Evolutionary conservation across 345 rosid species (phyloP), one percentile per base, ranked within the genome.

Genomic region (Pugionium dolabratum): DNA sequence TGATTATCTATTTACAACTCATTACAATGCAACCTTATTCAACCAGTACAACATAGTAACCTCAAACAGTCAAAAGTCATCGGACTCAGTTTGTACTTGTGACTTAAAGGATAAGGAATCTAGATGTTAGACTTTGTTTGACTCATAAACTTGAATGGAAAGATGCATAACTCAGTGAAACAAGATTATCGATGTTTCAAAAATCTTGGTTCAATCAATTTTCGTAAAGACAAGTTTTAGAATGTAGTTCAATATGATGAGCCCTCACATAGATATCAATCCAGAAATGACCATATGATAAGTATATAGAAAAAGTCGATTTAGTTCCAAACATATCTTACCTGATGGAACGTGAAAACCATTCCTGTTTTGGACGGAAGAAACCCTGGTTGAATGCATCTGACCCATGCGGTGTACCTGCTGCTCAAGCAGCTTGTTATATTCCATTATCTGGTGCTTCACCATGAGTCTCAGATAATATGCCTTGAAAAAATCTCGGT

Each of bases 391-490:
- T 50, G 87, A 81, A 66, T 71, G 82, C 32, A 87, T 80, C 73
- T 81, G 91, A 67, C 3, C 85, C 91, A 88, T 87, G 76, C 85
- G 76, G 39, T 54, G 80, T 36, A 84, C 82, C 70, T 93, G 98
- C 56, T 85, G 88, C 80, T 82, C 96, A 67, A 93, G 97, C 62
- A 93, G 83, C 82, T 83, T 80, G 78, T 93, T 93, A 70, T 86
- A 93, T 76, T 89, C 97, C 69, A 70, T 43, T 42, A 93, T 87
- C 78, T 93, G 98, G 45, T 83, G 81, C 81, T 93, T 93, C 62
- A 90, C 86, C 81, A 53, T 85, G 69, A 90, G 77, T 67, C 96
- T 93, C 59, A 93, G 76, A 78, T 87, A 77, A 81, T 93, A 93
- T 30, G 97, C 97, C 66, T 81, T 78, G 76, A 93, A 93, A 78